Evolutionary conservation across 169 alveolate species (phyloP).

Genomic region (Plasmodium falciparum): DNA sequence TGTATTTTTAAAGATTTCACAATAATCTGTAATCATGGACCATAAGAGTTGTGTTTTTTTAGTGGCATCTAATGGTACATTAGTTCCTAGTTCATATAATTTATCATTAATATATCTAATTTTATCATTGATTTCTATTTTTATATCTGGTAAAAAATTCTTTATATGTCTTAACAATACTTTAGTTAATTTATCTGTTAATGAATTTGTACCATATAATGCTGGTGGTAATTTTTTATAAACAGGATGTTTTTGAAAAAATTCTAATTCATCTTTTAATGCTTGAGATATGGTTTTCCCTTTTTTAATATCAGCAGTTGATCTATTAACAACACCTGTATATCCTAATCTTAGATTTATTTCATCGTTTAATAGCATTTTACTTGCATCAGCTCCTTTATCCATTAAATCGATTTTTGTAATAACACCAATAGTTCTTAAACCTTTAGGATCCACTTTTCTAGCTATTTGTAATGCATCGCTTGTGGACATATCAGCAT

Average conservation of each 20-base stretch:
- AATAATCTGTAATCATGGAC: conserved; percentile 98
- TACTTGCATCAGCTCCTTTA: conserved; percentile 97
- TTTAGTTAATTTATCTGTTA: conserved; percentile 96
- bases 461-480: conserved; percentile 98
- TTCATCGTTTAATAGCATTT: conserved; percentile 96
- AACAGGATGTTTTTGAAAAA: conserved; percentile 94
- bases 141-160: conserved; percentile 96
- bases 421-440: conserved; percentile 96
- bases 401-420: conserved; percentile 99
- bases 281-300: conserved; percentile 93
- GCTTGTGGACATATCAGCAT: conserved; percentile 97
- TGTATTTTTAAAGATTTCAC: conserved; percentile 95
- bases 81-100: conserved; percentile 92
- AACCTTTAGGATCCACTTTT: conserved; percentile 96
- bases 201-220: conserved; percentile 96
- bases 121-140: conserved; percentile 88
- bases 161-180: conserved; percentile 96
- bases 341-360: conserved; percentile 97
- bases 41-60: conserved; percentile 96
- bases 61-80: conserved; percentile 92
- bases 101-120: conserved; percentile 87
- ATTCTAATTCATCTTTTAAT: conserved; percentile 93
- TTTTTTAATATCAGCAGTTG: conserved; percentile 93
- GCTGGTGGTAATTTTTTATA: conserved; percentile 94
- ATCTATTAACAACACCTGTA: conserved; percentile 96